Evolutionary conservation across 495 filamentous ascomycete genomes (phyloP), one percentile per base, ranked within the genome.

Genomic region (Podospora bellae-mahoneyi): DNA sequence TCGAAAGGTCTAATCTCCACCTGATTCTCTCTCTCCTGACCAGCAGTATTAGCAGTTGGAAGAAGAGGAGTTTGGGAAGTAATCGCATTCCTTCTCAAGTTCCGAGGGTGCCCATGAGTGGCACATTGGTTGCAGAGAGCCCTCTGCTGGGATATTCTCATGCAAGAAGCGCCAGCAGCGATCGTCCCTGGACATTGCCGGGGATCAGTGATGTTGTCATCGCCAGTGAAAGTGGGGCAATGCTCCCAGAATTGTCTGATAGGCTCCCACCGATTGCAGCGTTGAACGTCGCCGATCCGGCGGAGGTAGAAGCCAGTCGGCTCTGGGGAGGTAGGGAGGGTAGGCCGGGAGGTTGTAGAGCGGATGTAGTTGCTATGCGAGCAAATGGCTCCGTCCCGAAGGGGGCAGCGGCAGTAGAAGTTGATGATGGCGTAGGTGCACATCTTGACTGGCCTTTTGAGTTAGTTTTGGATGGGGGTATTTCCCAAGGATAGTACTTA

Each of bases 241-340:
- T n/a, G 20, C 3, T 57, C 55, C 27, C 13, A 26, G 28, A 3
- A 23, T 16, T 58, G 34, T 5, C 18, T n/a, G 26, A 60, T 18
- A 0, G 58, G 58, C 27, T 60, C 58, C 58, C 58, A 60, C 6
- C 20, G 27, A 4, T 15, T 15, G 58, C 27, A 27, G 19, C 58
- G 58, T 28, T 60, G 58, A 4, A 60, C 1, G 58, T 60, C 58
- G 26, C 23, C 5, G 58, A 20, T 18, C 0, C 58, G 58, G 26
- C 58, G 58, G 58, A 60, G 58, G 58, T 26, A 60, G 26, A 23
- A 60, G 58, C 58, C 58, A 4, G 58, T 60, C 26, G 58, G 58
- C 27, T 60, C 58, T 0, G 58, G 58, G 58, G 27, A 10, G n/a
- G 58, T 26, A 26, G 58, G 26, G 15, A 28, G 13, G 5, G 27